Conservation (phyloP, 768 basidiomycete species). For the Calocybe gangraenosa region DNA sequence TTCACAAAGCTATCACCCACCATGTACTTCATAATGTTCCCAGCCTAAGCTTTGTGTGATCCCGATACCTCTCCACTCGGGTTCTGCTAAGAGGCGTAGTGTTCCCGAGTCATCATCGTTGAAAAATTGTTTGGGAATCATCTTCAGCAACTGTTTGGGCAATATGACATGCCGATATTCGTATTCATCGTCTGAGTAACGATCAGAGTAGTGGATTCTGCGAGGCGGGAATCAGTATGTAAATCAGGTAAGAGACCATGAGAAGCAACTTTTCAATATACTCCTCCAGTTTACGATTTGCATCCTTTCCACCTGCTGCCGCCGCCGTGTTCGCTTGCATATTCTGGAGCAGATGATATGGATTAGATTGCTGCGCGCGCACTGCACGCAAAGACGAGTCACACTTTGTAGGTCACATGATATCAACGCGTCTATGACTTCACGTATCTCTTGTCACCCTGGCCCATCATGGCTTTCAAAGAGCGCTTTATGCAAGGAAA, state of each 20-base stretch:
- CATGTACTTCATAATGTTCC: conserved; percentile 98
- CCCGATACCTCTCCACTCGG: conserved; percentile 95
- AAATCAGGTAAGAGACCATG: conserved; percentile 10
- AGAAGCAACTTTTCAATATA: conserved; percentile 68
- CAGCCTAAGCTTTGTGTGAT: conserved; percentile 95
- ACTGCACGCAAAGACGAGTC: background rate
- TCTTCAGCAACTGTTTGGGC: conserved; percentile 90
- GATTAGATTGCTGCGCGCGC: background rate
- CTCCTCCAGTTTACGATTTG: conserved; percentile 59
- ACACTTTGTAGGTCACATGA: conserved; percentile 11
- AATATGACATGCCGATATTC: conserved; percentile 98
- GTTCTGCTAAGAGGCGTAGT: conserved; percentile 77
- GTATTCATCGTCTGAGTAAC: conserved; percentile 87
- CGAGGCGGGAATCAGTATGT: conserved; percentile 13
- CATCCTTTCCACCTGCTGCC: conserved; percentile 28
- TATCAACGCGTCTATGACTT: conserved; percentile 6
- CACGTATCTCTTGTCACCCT: background rate
- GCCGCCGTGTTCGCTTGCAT: conserved; percentile 23
- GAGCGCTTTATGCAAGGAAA: conserved; percentile 2
- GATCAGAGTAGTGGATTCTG: conserved; percentile 89
- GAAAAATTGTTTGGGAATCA: conserved; percentile 86
- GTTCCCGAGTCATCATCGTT: conserved; percentile 70
- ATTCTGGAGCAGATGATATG: background rate
- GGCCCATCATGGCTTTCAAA: conserved; percentile 11
- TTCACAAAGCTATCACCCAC: conserved; percentile 36